Conservation (phyloP, 768 basidiomycete genomes). For the Mycena rebaudengoi region DNA sequence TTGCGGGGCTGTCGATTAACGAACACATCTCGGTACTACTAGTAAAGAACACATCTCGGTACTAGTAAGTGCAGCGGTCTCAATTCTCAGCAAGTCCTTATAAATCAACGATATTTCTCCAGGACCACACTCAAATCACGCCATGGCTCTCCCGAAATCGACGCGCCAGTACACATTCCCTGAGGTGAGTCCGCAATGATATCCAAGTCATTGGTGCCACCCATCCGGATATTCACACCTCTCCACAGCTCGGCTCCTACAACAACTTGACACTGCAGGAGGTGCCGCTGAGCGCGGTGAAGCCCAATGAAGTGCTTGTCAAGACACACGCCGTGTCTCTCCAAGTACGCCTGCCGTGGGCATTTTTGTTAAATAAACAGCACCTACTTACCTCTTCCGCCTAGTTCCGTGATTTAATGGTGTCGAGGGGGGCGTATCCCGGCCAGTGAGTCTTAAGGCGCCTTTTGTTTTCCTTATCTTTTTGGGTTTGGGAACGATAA, state of each 20-base stretch:
- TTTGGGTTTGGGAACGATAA: no score
- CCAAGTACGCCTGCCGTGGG: constrained; percentile 43
- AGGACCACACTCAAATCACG: no score
- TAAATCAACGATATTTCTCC: no score
- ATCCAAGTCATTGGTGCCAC: not conserved
- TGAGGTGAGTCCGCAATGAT: not conserved
- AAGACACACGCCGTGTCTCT: constrained; percentile 66
- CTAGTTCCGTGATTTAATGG: constrained; percentile 14
- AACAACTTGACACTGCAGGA: constrained; percentile 38
- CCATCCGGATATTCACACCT: no score
- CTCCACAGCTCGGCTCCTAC: constrained; percentile 28
- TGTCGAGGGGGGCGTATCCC: constrained; percentile 50
- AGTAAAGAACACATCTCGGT: no score
- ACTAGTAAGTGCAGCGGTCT: no score
- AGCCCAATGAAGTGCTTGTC: constrained; percentile 60
- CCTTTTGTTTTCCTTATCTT: not conserved
- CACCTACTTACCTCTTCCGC: no score
- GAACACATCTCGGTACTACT: no score
- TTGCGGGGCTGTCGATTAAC: no score
- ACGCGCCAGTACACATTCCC: constrained; percentile 33
- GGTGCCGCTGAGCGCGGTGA: constrained; percentile 39
- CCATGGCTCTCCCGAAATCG: constrained; percentile 48
- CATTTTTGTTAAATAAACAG: not conserved
- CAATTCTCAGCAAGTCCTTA: no score
- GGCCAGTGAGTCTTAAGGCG: constrained; percentile 30